phyloP scores from a whole-genome alignment of 208 protist species.

The Leishmania aethiopica region DNA sequence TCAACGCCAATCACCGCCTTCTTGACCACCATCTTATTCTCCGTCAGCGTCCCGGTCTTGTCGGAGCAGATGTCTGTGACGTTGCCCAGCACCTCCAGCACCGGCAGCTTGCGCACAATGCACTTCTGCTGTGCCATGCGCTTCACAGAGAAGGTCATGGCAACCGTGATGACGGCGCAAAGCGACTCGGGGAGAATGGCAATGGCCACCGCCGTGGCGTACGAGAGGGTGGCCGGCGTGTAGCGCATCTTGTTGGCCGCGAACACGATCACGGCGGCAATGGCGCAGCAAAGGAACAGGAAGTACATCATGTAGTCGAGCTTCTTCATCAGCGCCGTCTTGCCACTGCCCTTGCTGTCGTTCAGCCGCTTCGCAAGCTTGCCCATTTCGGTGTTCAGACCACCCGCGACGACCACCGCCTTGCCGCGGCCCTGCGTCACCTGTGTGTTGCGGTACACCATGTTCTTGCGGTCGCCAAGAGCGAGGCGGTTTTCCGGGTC shows the following conservation, averaged over 20 bases:
- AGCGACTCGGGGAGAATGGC: slow-evolving; percentile 92
- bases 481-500: slow-evolving; percentile 71
- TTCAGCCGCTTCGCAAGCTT: slow-evolving; percentile 78
- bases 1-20: slow-evolving; percentile 69
- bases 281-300: slow-evolving; percentile 76
- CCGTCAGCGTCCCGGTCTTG: slow-evolving; percentile 95
- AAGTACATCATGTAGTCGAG: slow-evolving; percentile 92
- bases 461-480: slow-evolving; percentile 92
- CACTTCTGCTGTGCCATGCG: slow-evolving; percentile 88
- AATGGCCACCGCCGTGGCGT: slow-evolving; percentile 86
- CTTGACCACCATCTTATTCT: slow-evolving; percentile 94
- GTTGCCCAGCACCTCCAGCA: slow-evolving; percentile 90
- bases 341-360: slow-evolving; percentile 39
- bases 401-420: slow-evolving; percentile 76
- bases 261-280: slow-evolving; percentile 83
- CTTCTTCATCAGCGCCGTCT: slow-evolving; percentile 83
- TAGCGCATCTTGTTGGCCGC: slow-evolving; percentile 78
- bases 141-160: slow-evolving; percentile 86
- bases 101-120: slow-evolving; percentile 82
- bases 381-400: slow-evolving; percentile 88
- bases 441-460: slow-evolving; percentile 87
- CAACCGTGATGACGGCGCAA: slow-evolving; percentile 79
- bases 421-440: slow-evolving; percentile 87
- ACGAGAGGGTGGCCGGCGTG: slow-evolving; percentile 62
- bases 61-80: slow-evolving; percentile 94